Percentiles rank a stretch among this genome's conserved stretches.
phyloP scores from a whole-genome alignment of 805 yeast species.

The Hanseniaspora occidentalis region DNA sequence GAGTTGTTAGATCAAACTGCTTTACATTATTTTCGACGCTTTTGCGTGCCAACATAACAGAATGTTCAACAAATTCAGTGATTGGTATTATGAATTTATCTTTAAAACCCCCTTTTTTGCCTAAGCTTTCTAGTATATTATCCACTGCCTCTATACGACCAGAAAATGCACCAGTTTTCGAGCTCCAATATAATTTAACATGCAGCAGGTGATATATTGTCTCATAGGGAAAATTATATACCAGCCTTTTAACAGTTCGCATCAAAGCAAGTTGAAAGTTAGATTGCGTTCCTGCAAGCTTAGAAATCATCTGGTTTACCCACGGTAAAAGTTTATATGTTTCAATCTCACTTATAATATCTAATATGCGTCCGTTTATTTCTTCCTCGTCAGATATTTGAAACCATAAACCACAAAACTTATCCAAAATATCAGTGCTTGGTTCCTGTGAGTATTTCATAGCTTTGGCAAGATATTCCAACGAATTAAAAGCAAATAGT shows the following conservation, averaged over 20 bases:
- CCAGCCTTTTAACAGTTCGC: slow-evolving; percentile 32
- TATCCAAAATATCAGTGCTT: slow-evolving; percentile 50
- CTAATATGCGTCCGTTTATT: slow-evolving; percentile 31
- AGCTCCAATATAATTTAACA: slow-evolving; percentile 30
- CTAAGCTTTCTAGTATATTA: slow-evolving; percentile 31
- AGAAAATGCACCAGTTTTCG: not conserved
- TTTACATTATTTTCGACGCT: slow-evolving; percentile 23
- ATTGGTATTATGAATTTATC: slow-evolving; percentile 30
- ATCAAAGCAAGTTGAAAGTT: slow-evolving; percentile 46
- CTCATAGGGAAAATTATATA: slow-evolving; percentile 59
- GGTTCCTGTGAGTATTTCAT: slow-evolving; percentile 31
- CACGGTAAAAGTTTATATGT: slow-evolving; percentile 58
- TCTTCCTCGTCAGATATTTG: slow-evolving; percentile 37
- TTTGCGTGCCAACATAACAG: slow-evolving; percentile 38
- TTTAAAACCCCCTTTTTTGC: slow-evolving; percentile 17
- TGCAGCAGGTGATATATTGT: slow-evolving; percentile 52
- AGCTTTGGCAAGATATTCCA: slow-evolving; percentile 46
- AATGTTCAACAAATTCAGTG: slow-evolving; percentile 36
- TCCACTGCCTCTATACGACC: slow-evolving; percentile 35
- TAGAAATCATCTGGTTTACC: slow-evolving; percentile 71
- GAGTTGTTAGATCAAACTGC: slow-evolving; percentile 19
- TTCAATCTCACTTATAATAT: slow-evolving; percentile 34
- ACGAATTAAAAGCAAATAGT: slow-evolving; percentile 38
- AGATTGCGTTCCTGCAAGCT: slow-evolving; percentile 37
- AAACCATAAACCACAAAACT: slow-evolving; percentile 77